Percentiles rank a stretch among this genome's conserved stretches.
These are phyloP conservation scores for Globisporangium spinosum DNA, from an alignment of 352 stramenopile genomes.

Conservation along the genomic window DNA sequence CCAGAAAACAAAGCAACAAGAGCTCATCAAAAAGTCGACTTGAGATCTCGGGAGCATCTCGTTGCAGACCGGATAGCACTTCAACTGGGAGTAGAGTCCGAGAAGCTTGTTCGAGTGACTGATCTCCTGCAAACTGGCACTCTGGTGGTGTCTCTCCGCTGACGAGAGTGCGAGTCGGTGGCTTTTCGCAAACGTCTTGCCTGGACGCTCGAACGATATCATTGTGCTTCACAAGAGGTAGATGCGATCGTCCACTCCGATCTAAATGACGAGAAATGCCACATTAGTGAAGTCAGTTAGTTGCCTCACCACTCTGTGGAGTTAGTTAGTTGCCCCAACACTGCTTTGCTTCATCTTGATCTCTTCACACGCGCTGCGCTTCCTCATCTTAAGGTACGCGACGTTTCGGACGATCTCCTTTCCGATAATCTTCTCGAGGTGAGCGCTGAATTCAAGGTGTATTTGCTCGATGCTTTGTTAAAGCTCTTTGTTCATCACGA, in stretches of 20 bases:
- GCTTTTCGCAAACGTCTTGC: slow-evolving; percentile 42
- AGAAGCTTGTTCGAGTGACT: slow-evolving; percentile 15
- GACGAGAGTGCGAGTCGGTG: slow-evolving; percentile 34
- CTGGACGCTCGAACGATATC: slow-evolving; percentile 52
- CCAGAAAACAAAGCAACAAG: background rate
- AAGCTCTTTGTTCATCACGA: slow-evolving; percentile 47
- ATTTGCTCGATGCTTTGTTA: slow-evolving; percentile 47
- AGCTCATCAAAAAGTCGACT: slow-evolving; percentile 41
- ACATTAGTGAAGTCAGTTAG: background rate
- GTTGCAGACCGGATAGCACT: slow-evolving; percentile 39
- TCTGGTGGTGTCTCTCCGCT: slow-evolving; percentile 14
- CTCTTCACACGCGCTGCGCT: background rate
- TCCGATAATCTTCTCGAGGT: slow-evolving; percentile 58
- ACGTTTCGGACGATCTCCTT: slow-evolving; percentile 56
- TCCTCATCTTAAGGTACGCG: slow-evolving; percentile 62
- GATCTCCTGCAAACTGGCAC: slow-evolving; percentile 1
- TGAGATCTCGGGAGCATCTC: slow-evolving; percentile 32
- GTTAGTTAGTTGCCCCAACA: background rate
- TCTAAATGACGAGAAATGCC: slow-evolving; percentile 21
- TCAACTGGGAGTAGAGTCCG: slow-evolving; percentile 31
- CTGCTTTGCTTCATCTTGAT: background rate
- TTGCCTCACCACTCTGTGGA: background rate
- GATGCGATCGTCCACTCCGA: slow-evolving; percentile 53
- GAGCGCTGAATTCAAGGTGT: slow-evolving; percentile 48
- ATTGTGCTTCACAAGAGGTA: slow-evolving; percentile 72